Evolutionary conservation across 306 rosid species (phyloP).

Genomic region (Vigna mungo): DNA sequence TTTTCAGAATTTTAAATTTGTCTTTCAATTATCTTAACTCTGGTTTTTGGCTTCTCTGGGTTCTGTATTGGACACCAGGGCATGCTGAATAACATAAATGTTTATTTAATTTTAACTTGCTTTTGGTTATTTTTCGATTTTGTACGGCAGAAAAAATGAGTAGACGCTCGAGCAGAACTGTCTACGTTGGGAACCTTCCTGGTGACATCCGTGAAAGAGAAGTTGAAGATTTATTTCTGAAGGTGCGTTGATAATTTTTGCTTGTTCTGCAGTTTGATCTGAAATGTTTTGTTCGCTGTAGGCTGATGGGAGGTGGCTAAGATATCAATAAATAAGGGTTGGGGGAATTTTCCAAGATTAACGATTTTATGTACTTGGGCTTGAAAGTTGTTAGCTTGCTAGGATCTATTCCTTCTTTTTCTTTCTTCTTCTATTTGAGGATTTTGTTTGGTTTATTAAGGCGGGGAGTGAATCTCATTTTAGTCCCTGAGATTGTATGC

Average conservation of each 20-base stretch:
- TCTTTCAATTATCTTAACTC: not conserved
- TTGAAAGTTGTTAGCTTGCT: constrained; percentile 13
- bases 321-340: not conserved
- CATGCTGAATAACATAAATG: not conserved
- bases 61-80: not conserved
- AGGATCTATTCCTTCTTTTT: not conserved
- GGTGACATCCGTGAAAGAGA: constrained; percentile 99
- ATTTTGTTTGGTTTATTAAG: constrained; percentile 10
- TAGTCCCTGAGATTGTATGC: not conserved
- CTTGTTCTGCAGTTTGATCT: constrained; percentile 1
- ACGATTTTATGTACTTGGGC: not conserved
- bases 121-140: constrained; percentile 1
- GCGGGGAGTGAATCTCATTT: not conserved
- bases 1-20: not conserved
- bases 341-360: not conserved
- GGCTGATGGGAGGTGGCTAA: not conserved
- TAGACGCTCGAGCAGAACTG: constrained; percentile 85
- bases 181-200: constrained; percentile 97
- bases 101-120: not conserved
- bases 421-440: constrained; percentile 2
- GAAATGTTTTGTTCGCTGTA: not conserved
- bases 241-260: constrained; percentile 56
- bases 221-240: constrained; percentile 91
- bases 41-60: not conserved
- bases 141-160: constrained; percentile 67